phyloP scores from a whole-genome alignment of 371 early-diverging fungal genomes.

The Circinella minor region DNA sequence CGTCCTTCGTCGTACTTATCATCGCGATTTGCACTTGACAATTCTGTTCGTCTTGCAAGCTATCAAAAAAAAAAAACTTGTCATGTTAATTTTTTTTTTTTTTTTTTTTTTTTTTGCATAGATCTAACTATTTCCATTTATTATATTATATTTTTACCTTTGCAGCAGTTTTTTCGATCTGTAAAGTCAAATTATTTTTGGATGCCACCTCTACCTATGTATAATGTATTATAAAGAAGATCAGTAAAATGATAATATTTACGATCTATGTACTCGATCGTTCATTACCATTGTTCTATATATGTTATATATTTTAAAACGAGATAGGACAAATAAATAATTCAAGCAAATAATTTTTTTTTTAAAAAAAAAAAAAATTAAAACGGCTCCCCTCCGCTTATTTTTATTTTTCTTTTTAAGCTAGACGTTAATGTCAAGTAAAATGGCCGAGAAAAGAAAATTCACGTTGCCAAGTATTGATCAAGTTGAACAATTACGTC shows the following conservation, averaged over 20 bases:
- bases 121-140: background rate
- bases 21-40: background rate
- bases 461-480: background rate
- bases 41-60: background rate
- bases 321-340: too few relatives aligned
- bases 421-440: background rate
- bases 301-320: too few relatives aligned
- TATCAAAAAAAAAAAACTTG: background rate
- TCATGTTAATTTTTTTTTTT: background rate
- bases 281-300: too few relatives aligned
- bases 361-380: too few relatives aligned
- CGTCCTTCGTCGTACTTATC: background rate
- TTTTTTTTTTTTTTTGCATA: background rate
- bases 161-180: constrained; percentile 1
- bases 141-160: background rate
- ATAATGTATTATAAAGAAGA: too few relatives aligned
- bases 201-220: background rate
- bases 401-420: too few relatives aligned
- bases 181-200: background rate
- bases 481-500: background rate
- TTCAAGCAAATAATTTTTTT: too few relatives aligned
- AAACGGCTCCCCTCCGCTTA: too few relatives aligned
- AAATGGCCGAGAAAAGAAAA: constrained; percentile 1
- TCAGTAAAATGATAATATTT: too few relatives aligned
- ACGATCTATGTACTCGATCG: too few relatives aligned